A percentile compares a stretch with the other conserved stretches of the same genome.
phyloP scores from a whole-genome alignment of 345 rosid species.

The Eucalyptus cloeziana region DNA sequence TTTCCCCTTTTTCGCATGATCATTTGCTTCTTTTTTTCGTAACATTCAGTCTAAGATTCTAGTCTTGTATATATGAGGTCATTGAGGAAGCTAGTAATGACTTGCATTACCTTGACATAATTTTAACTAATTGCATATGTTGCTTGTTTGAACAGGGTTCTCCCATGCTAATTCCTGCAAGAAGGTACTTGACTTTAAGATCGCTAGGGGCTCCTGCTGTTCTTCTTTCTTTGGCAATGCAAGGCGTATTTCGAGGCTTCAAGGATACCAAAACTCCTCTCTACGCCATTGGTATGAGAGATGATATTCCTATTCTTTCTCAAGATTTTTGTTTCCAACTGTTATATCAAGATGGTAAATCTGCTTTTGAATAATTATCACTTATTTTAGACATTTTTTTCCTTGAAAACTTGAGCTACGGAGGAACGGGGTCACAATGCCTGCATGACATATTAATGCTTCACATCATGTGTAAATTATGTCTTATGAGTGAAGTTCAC shows the following conservation, averaged over 20 bases:
- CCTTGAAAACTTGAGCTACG: neutral
- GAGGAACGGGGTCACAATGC: neutral
- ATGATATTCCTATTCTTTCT: neutral
- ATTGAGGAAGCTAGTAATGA: neutral
- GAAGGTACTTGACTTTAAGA: conserved; percentile 53
- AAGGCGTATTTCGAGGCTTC: conserved; percentile 86
- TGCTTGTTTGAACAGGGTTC: conserved; percentile 30
- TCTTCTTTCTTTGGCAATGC: conserved; percentile 86
- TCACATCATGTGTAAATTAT: neutral
- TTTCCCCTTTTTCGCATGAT: neutral
- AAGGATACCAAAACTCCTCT: conserved; percentile 88
- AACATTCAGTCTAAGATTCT: neutral
- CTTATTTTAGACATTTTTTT: neutral
- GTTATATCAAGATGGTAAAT: neutral
- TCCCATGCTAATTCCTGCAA: conserved; percentile 54
- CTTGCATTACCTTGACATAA: neutral
- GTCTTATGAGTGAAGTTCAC: neutral
- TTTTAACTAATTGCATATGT: neutral
- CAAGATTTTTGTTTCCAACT: neutral
- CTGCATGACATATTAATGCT: neutral
- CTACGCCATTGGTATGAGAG: conserved; percentile 50
- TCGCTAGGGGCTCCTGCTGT: conserved; percentile 80
- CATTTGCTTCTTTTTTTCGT: neutral
- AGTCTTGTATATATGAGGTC: neutral
- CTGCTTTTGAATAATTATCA: neutral